phyloP scores from a whole-genome alignment of 345 rosid genomes.

The Ailanthus altissimus region DNA sequence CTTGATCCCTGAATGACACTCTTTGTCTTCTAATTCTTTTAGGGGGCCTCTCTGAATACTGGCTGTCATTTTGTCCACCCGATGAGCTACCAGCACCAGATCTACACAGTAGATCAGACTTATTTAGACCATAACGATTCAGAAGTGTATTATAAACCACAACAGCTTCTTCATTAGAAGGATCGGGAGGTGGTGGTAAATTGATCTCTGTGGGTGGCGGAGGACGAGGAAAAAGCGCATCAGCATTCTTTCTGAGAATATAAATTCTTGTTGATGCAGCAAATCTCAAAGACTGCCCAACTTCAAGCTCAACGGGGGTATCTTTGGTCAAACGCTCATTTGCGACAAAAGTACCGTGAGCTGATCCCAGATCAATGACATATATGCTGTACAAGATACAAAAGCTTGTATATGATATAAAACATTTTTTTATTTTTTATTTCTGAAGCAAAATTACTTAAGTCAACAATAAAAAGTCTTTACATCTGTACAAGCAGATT shows the following conservation, averaged over 20 bases:
- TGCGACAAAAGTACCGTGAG: constrained; percentile 89
- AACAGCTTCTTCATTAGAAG: constrained; percentile 82
- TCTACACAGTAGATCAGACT: constrained; percentile 30
- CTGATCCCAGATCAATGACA: constrained; percentile 79
- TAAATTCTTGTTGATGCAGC: constrained; percentile 93
- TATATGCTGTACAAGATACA: constrained; percentile 51
- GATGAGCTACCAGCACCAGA: constrained; percentile 31
- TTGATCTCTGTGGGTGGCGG: constrained; percentile 63
- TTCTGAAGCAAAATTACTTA: neutral
- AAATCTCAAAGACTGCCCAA: constrained; percentile 82
- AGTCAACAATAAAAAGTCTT: constrained; percentile 1
- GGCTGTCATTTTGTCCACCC: constrained; percentile 27
- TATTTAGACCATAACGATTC: constrained; percentile 70
- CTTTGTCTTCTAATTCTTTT: constrained; percentile 62
- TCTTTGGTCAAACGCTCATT: constrained; percentile 83
- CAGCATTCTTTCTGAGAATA: constrained; percentile 72
- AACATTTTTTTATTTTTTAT: neutral
- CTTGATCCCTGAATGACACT: constrained; percentile 79
- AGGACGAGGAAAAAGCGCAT: constrained; percentile 74
- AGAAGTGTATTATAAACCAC: constrained; percentile 81
- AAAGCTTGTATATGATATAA: constrained; percentile 5
- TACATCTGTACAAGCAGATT: neutral
- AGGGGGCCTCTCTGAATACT: constrained; percentile 41
- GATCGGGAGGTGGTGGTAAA: constrained; percentile 75
- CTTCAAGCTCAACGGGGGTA: constrained; percentile 64